These are phyloP conservation scores for Macroventuria anomochaeta DNA, from an alignment of 2,329 filamentous ascomycete species.

Conservation along the genomic window DNA sequence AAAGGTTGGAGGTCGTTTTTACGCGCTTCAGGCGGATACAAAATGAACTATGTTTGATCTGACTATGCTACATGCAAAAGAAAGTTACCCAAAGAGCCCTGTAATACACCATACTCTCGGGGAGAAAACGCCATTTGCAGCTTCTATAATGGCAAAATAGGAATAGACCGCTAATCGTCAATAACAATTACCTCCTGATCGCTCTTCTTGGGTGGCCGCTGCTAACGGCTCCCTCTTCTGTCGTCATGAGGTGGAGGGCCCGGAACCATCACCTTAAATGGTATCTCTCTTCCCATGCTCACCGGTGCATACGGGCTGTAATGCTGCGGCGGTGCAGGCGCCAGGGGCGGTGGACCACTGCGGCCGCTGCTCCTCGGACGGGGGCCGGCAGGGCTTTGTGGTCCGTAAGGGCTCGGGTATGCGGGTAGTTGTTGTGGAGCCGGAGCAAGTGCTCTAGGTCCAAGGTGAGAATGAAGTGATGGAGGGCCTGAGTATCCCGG, in stretches of 20 bases:
- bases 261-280: constrained; percentile 43
- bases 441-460: constrained; percentile 33
- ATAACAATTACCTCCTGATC: constrained; percentile 14
- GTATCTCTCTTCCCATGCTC: constrained; percentile 28
- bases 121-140: background rate
- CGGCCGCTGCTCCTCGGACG: constrained; percentile 34
- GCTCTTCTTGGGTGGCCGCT: constrained; percentile 13
- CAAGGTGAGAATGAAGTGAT: constrained; percentile 21
- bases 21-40: too few species aligned
- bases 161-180: constrained; percentile 14
- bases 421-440: constrained; percentile 33
- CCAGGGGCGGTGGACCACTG: constrained; percentile 36
- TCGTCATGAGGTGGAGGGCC: constrained; percentile 33
- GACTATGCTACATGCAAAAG: background rate
- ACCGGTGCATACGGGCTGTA: constrained; percentile 37
- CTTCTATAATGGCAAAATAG: background rate
- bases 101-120: background rate
- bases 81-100: background rate
- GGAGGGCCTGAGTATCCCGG: constrained; percentile 24
- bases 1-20: background rate
- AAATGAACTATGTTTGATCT: background rate
- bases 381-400: constrained; percentile 25
- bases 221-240: constrained; percentile 38
- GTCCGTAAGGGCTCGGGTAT: constrained; percentile 43
- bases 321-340: constrained; percentile 40